Evolutionary conservation across 225 moss, liverwort and hornwort genomes (phyloP).

Genomic region (Neckera pumila): DNA sequence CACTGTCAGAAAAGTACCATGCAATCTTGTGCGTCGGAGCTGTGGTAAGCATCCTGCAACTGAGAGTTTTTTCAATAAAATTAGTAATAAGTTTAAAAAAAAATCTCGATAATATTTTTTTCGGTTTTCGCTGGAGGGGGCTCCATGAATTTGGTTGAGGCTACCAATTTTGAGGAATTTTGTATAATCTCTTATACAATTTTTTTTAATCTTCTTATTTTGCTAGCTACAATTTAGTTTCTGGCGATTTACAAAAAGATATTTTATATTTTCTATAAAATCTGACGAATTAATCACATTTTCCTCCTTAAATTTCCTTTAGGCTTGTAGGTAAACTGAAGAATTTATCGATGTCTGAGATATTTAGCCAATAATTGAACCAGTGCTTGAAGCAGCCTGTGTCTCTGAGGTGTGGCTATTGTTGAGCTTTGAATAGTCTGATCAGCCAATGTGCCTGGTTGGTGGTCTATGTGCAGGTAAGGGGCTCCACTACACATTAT

Average conservation of each 20-base stretch:
- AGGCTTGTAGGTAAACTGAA: neutral
- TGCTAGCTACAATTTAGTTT: neutral
- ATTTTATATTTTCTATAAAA: neutral
- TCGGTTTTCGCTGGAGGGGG: neutral
- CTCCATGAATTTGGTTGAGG: neutral
- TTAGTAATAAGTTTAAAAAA: neutral
- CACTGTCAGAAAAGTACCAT: conserved; percentile 58
- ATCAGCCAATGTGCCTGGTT: neutral
- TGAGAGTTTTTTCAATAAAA: neutral
- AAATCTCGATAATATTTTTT: neutral
- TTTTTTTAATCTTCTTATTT: neutral
- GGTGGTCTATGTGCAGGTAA: conserved; percentile 19
- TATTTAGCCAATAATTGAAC: neutral
- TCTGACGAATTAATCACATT: neutral
- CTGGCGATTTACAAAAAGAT: neutral
- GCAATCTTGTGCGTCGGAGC: conserved; percentile 76
- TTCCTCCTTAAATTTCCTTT: neutral
- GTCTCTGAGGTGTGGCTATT: neutral
- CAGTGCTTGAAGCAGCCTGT: neutral
- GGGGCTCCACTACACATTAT: conserved; percentile 79
- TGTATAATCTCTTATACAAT: no score
- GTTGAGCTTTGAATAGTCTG: neutral
- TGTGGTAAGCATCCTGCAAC: conserved; percentile 34
- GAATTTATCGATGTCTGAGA: neutral
- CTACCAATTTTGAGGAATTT: neutral